phyloP scores from a whole-genome alignment of 352 stramenopile species.

The Pilasporangium apinafurcum region DNA sequence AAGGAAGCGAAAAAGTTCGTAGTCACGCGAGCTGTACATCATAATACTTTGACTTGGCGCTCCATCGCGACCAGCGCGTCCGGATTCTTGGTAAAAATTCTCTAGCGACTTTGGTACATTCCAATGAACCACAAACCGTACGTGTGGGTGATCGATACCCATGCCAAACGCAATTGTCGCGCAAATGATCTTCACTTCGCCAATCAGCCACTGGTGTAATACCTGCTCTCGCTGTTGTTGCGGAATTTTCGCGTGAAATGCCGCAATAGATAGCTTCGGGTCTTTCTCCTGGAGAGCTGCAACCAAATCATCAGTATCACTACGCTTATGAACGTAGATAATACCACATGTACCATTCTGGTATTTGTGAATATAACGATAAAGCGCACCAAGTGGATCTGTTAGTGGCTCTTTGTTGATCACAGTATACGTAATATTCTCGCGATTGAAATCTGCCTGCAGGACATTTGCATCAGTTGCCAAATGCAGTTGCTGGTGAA shows the following conservation, averaged over 20 bases:
- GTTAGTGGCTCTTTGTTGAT: conserved; percentile 39
- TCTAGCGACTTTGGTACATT: conserved; percentile 88
- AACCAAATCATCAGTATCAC: conserved; percentile 41
- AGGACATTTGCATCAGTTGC: conserved; percentile 25
- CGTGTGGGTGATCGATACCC: conserved; percentile 89
- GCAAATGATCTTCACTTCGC: conserved; percentile 72
- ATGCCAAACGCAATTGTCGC: conserved; percentile 93
- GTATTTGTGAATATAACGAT: conserved; percentile 33
- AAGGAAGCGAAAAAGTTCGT: conserved; percentile 40
- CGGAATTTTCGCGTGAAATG: conserved; percentile 51
- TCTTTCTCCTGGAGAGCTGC: conserved; percentile 18
- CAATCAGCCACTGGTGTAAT: conserved; percentile 38
- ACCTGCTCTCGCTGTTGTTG: conserved; percentile 25
- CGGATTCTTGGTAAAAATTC: conserved; percentile 96
- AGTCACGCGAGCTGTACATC: conserved; percentile 60
- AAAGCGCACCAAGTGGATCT: conserved; percentile 28
- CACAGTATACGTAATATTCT: conserved; percentile 54
- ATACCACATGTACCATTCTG: conserved; percentile 23
- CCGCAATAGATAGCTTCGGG: conserved; percentile 16
- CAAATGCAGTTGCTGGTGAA: conserved; percentile 35
- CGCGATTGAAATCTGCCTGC: conserved; percentile 47
- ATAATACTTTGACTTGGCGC: conserved; percentile 78
- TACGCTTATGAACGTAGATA: conserved; percentile 53
- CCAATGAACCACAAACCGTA: conserved; percentile 89
- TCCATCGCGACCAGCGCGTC: conserved; percentile 92